Evolutionary conservation across 306 rosid species (phyloP), one percentile per base, ranked within the genome.

Genomic region (Cercis canadensis): DNA sequence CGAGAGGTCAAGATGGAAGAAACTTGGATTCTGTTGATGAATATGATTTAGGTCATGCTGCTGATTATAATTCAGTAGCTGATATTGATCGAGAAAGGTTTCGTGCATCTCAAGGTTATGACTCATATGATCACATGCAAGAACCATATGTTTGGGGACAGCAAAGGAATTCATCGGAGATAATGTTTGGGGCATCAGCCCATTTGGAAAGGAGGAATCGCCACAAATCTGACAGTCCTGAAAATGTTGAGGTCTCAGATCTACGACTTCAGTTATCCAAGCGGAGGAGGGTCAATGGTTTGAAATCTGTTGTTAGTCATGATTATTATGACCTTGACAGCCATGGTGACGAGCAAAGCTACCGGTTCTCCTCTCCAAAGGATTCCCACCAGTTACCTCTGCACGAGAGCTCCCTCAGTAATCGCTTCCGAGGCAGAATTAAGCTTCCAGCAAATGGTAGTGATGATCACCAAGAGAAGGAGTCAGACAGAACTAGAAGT

Each of bases 371-470:
- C 67, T 72, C 86, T 54, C 57, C 81, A 19, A 85, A 87, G 83
- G 98, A 88, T 75, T 53, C 88, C 10, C 80, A 39, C 57, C 84
- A 74, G 39, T 62, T 70, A 57, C 76, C 86, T 52, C 33, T 74
- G 19, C 83, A 87, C 32, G 97, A 93, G 66, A 77, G 83, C 70
- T 57, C 96, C 18, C 51, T 85, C 40, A 81, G 87, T 72, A 79
- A 76, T 70, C 98, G 97, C 67, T 81, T 93, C 80, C 83, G 85
- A 10, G 98, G 98, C 39, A 88, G 98, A 78, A 88, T 93, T 62
- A 87, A 77, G 78, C 85, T 90, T 67, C 98, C 96, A 3, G 84
- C 75, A 37, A 78, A 81, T 56, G 87, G 75, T 55, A 76, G 81
- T 57, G 80, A 76, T 52, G 44, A 75, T 58, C 78, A 63, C 24